phyloP scores from a whole-genome alignment of 176 grass and related monocot genomes.

The Aechmea fasciata region DNA sequence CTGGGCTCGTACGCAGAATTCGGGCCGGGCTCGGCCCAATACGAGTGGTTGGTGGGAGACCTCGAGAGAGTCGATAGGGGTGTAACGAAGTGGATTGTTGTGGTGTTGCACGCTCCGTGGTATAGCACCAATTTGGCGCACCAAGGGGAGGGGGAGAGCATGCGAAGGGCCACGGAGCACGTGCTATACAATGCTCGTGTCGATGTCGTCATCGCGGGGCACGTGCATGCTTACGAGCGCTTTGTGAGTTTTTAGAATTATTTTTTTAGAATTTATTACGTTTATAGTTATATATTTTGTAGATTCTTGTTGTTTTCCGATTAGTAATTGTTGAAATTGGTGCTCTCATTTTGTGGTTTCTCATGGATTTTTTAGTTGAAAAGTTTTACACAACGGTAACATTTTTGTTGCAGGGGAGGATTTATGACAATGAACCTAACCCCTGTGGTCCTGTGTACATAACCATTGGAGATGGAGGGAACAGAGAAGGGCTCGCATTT shows the following conservation, averaged over 20 bases:
- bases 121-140: conserved; percentile 71
- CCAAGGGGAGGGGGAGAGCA: conserved; percentile 56
- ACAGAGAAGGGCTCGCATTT: conserved; percentile 93
- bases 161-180: conserved; percentile 49
- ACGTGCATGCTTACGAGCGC: conserved; percentile 79
- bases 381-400: too few species aligned
- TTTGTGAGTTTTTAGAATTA: conserved; percentile 39
- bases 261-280: neutral
- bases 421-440: conserved; percentile 52
- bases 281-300: neutral
- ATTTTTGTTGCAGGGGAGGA: conserved; percentile 37
- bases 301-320: neutral
- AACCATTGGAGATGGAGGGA: conserved; percentile 92
- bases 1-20: conserved; percentile 50
- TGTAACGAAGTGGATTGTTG: conserved; percentile 47
- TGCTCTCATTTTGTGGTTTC: neutral
- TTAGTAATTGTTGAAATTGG: neutral
- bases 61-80: conserved; percentile 43
- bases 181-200: conserved; percentile 42
- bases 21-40: conserved; percentile 34
- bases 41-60: conserved; percentile 42
- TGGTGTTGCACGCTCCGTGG: conserved; percentile 67
- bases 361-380: too few species aligned
- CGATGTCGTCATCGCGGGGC: conserved; percentile 59
- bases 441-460: conserved; percentile 66